Conservation (phyloP, 345 rosid genomes). For the Carallia brachiata region DNA sequence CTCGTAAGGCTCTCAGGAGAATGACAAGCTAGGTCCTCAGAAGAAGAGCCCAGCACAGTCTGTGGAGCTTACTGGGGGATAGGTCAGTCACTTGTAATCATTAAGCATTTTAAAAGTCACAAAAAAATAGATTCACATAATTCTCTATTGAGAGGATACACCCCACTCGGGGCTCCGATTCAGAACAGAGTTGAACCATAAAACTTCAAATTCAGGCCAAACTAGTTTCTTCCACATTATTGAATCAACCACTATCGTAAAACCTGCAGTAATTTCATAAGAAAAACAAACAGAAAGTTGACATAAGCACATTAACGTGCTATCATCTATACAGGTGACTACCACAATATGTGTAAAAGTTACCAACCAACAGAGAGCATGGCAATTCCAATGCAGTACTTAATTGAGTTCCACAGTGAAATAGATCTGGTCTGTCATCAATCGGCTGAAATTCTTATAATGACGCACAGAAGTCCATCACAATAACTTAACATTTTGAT, state of each 20-base stretch:
- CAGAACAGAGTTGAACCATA: conserved; percentile 94
- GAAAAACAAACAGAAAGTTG: conserved; percentile 20
- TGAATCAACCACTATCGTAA: conserved; percentile 75
- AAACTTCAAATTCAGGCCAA: conserved; percentile 98
- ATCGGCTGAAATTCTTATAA: conserved; percentile 25
- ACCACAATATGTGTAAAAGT: neutral
- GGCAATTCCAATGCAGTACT: conserved; percentile 52
- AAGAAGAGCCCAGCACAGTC: no score
- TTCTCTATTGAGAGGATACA: conserved; percentile 57
- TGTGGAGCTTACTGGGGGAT: no score
- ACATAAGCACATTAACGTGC: neutral
- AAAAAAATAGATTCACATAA: neutral
- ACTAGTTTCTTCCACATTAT: conserved; percentile 78
- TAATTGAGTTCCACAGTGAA: conserved; percentile 60
- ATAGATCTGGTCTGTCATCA: conserved; percentile 68
- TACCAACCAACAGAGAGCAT: conserved; percentile 66
- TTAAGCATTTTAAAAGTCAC: neutral
- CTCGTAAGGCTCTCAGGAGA: no score
- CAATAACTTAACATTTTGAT: no score
- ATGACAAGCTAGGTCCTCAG: no score
- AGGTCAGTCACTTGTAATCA: no score
- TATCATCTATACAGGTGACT: neutral
- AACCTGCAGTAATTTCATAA: conserved; percentile 53
- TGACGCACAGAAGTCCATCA: conserved; percentile 24
- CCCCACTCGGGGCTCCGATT: conserved; percentile 99